Evolutionary conservation across 306 rosid species (phyloP), one percentile per base, ranked within the genome.

Genomic region (Ziziphus jujuba): DNA sequence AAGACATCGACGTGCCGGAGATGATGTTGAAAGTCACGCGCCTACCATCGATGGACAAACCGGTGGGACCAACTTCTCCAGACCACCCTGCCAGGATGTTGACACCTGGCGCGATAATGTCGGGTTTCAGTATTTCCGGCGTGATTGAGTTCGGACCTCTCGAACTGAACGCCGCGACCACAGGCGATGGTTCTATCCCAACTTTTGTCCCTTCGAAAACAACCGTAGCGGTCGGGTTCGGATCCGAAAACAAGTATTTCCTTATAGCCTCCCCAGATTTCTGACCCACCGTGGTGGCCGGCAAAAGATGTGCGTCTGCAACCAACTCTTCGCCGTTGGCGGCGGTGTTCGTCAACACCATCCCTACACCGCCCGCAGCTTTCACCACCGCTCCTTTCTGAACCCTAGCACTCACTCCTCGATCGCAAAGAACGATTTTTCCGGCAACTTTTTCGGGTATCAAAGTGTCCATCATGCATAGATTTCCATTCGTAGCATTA

Each of bases 1-100:
- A 91, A n/a, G 96, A 78, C 97, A 91, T 91, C 16, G 97, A 91
- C 59, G 97, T 91, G 5, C 97, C 97, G 0, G 95, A 87, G 20
- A 87, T 62, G 25, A 91, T 84, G 82, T 91, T 89, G 87, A 89
- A 91, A 1, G 78, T 83, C 69, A 87, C 97, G 28, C 90, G 96
- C 75, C 96, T 74, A 5, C n/a, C 4, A 67, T 91, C 97, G 0
- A 36, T 9, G 0, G 68, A 31, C 7, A 81, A 22, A 0, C 76
- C 77, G 0, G 84, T 78, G 1, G 91, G 97, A 17, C 85, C 76
- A 11, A 64, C 61, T 0, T 43, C 17, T 17, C 67, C 80, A 0
- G 91, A 61, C 89, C 82, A 89, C 17, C 84, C 90, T 0, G 96
- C 97, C 45, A 91, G 33, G 70, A 91, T 89, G 78, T 88, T 84